A percentile compares a stretch with the other conserved stretches of the same genome.
These are phyloP conservation scores for Ramichloridium luteum DNA, from an alignment of 2,329 filamentous ascomycete species.

Conservation along the genomic window DNA sequence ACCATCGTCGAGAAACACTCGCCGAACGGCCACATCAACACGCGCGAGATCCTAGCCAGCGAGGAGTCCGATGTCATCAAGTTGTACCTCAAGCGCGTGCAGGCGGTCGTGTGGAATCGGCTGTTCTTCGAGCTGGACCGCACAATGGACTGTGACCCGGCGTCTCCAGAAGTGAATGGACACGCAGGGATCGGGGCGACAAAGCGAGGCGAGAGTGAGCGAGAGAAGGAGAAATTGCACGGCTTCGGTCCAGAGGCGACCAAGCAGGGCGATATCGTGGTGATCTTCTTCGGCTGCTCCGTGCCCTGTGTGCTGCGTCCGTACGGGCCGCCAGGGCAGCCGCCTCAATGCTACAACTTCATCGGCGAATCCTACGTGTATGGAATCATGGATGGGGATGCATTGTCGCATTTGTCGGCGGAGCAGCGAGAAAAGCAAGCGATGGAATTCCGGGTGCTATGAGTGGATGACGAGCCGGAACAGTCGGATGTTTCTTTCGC, in stretches of 20 bases:
- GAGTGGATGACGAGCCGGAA: no score
- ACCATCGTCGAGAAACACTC: not conserved
- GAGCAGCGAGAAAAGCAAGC: no score
- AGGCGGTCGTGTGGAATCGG: slow-evolving; percentile 7
- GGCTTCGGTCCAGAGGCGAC: slow-evolving; percentile 1
- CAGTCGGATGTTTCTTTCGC: no score
- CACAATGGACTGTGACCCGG: no score
- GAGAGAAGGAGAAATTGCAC: slow-evolving; percentile 1
- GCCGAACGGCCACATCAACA: slow-evolving; percentile 5
- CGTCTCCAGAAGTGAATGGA: no score
- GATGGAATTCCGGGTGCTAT: no score
- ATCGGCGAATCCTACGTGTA: slow-evolving; percentile 15
- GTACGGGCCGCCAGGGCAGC: no score
- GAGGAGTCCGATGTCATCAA: not conserved
- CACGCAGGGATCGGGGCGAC: no score
- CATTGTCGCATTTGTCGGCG: no score
- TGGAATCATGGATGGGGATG: slow-evolving; percentile 18
- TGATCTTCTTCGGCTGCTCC: slow-evolving; percentile 14
- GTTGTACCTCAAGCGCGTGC: slow-evolving; percentile 3
- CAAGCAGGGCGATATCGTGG: slow-evolving; percentile 9
- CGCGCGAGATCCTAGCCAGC: not conserved
- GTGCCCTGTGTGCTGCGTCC: slow-evolving; percentile 12
- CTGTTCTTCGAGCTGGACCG: slow-evolving; percentile 2
- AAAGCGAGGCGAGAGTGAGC: no score
- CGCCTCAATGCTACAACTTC: no score